phyloP scores from a whole-genome alignment of 192 early-diverging fungal genomes.

The Dissophora globulifera region DNA sequence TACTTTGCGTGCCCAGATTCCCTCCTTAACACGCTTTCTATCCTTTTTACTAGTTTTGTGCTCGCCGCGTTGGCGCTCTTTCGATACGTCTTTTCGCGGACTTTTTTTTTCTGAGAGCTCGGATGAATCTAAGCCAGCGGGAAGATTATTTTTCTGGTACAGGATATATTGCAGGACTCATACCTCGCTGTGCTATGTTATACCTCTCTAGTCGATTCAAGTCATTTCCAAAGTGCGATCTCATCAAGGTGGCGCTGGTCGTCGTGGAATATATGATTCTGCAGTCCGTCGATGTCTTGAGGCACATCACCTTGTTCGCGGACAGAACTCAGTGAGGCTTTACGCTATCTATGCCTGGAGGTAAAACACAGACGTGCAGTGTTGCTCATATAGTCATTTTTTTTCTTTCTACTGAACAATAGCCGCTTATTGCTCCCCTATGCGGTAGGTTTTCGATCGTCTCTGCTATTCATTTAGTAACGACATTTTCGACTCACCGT shows the following conservation, averaged over 20 bases:
- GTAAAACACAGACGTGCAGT: slow-evolving; percentile 49
- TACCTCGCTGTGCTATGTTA: background rate
- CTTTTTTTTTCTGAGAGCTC: slow-evolving; percentile 35
- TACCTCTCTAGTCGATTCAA: slow-evolving; percentile 66
- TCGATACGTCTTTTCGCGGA: slow-evolving; percentile 46
- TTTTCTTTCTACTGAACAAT: background rate
- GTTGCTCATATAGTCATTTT: too few species aligned
- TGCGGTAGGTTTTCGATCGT: slow-evolving; percentile 94
- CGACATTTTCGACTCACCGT: slow-evolving; percentile 94
- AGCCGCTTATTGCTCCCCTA: background rate
- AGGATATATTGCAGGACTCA: too few species aligned
- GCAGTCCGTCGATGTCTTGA: slow-evolving; percentile 84
- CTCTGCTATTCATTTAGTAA: slow-evolving; percentile 93
- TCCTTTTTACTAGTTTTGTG: slow-evolving; percentile 86
- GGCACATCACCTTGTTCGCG: slow-evolving; percentile 95
- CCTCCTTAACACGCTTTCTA: slow-evolving; percentile 94
- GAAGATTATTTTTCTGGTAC: too few species aligned
- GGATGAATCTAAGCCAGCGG: slow-evolving; percentile 39
- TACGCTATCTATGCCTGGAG: slow-evolving; percentile 96
- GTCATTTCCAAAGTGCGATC: slow-evolving; percentile 87
- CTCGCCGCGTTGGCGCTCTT: slow-evolving; percentile 69
- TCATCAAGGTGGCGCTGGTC: slow-evolving; percentile 88
- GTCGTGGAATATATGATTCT: slow-evolving; percentile 78
- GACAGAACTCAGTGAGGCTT: slow-evolving; percentile 95
- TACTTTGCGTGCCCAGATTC: slow-evolving; percentile 93